Conservation (phyloP, 1,284 basidiomycete species). For the Phellinidium pouzarii region DNA sequence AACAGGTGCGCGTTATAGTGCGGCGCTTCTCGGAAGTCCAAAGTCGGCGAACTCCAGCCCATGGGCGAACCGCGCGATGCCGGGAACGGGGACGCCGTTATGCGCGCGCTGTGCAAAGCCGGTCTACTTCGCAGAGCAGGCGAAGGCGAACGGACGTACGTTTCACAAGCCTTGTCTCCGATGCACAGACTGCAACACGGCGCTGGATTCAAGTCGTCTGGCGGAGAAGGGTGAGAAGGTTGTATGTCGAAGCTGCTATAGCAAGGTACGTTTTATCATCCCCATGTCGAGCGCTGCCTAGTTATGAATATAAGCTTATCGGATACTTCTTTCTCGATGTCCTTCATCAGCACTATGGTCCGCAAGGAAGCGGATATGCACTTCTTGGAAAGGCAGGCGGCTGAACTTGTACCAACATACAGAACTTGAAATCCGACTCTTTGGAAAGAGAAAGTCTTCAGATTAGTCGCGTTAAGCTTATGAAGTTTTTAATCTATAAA, state of each 20-base stretch:
- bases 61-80: conserved; percentile 28
- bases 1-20: conserved; percentile 48
- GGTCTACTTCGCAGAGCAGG: conserved; percentile 63
- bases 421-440: no score
- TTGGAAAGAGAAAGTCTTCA: no score
- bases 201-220: conserved; percentile 59
- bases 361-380: conserved; percentile 67
- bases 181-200: conserved; percentile 59
- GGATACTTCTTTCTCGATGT: background rate
- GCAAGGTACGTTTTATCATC: conserved; percentile 44
- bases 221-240: conserved; percentile 69
- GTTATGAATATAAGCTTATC: conserved; percentile 7
- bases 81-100: conserved; percentile 34
- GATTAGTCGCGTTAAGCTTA: no score
- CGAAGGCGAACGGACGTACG: conserved; percentile 69
- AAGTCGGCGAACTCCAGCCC: conserved; percentile 2
- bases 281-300: no score
- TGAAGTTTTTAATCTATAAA: no score
- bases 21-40: conserved; percentile 28
- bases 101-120: conserved; percentile 54
- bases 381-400: conserved; percentile 56
- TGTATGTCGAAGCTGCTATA: conserved; percentile 63
- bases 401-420: no score
- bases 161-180: conserved; percentile 72
- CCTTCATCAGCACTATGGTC: conserved; percentile 52